Percentiles rank a stretch among this genome's conserved stretches.
Conservation (phyloP, 2,329 filamentous ascomycete genomes). For the Epichloe typhina region DNA sequence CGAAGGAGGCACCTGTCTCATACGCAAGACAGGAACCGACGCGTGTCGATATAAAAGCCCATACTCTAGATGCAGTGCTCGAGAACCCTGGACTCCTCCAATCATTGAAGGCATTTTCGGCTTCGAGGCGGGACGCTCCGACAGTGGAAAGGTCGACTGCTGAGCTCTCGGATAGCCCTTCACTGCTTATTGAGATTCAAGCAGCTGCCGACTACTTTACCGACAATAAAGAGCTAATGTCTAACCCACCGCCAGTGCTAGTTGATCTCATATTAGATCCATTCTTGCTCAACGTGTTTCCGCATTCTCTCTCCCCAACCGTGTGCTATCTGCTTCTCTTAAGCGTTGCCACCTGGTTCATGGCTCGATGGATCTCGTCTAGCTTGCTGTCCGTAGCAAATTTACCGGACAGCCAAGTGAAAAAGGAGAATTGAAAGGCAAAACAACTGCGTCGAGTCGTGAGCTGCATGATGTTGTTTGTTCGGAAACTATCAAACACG, state of each 20-base stretch:
- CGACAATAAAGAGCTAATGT: conserved; percentile 62
- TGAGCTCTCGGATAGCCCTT: conserved; percentile 15
- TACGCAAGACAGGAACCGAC: conserved; percentile 66
- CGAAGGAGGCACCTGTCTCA: not conserved
- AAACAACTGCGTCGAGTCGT: not conserved
- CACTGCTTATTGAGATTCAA: conserved; percentile 60
- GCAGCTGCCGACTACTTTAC: conserved; percentile 80
- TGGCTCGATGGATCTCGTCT: conserved; percentile 23
- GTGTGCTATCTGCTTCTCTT: conserved; percentile 54
- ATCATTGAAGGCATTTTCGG: conserved; percentile 51
- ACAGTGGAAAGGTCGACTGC: not conserved
- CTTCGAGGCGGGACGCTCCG: conserved; percentile 27
- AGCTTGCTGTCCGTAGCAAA: conserved; percentile 16
- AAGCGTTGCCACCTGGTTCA: conserved; percentile 32
- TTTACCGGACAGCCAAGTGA: conserved; percentile 14
- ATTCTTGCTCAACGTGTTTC: conserved; percentile 67
- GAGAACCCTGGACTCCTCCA: conserved; percentile 47
- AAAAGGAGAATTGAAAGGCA: conserved; percentile 23
- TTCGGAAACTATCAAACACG: not conserved
- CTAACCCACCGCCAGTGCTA: conserved; percentile 54
- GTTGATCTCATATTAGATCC: conserved; percentile 81
- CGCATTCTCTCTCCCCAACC: conserved; percentile 62
- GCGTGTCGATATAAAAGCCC: conserved; percentile 55
- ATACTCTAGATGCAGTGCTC: conserved; percentile 48
- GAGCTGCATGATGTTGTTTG: not conserved